Evolutionary conservation across 2,329 filamentous ascomycete species (phyloP), one percentile per base, ranked within the genome.

Genomic region (Trichoderma sp.): DNA sequence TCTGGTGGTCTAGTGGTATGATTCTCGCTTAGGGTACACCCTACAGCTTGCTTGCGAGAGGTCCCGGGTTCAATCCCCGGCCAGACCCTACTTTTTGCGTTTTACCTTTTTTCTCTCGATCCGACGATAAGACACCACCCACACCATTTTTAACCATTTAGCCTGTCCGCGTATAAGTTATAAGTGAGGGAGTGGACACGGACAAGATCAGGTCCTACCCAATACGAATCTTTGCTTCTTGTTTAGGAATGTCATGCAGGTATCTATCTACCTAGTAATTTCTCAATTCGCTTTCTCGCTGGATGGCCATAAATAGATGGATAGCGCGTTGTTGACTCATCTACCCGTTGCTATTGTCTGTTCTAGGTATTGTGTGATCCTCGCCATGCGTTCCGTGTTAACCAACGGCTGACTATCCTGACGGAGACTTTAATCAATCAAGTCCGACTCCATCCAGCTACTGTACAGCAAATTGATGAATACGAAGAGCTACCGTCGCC

Each of bases 1-100:
- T 81, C 81, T 81, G 81, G 79, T 87, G 85, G 85, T 87, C 86
- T 88, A 87, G 86, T 85, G 87, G 86, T 89, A 89, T 89, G 86
- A 89, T 89, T 89, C 86, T 87, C 86, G 87, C 87, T 89, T 89
- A 89, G 87, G 87, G 87, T 77, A 66, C 72, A 80, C 78, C 78
- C 79, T 77, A 72, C 59, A 77, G 78, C 77, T 72, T 58, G 73
- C 72, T 75, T 81, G 80, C 80, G 80, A 81, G 80, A 81, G 80
- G 80, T 81, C 80, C 79, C 80, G 80, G 79, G 80, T 81, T 81
- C 80, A 79, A 81, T 81, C 79, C 80, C 78, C 80, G 80, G 80
- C 79, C 79, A 80, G 79, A 80, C 79, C 79, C 79, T 74, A 52
- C 26, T 72, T 78, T 78, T 78, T 75, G 3, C 11, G 1, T 11